Conservation (phyloP, 257 asterid genomes). For the Fraxinus quadrangulata region DNA sequence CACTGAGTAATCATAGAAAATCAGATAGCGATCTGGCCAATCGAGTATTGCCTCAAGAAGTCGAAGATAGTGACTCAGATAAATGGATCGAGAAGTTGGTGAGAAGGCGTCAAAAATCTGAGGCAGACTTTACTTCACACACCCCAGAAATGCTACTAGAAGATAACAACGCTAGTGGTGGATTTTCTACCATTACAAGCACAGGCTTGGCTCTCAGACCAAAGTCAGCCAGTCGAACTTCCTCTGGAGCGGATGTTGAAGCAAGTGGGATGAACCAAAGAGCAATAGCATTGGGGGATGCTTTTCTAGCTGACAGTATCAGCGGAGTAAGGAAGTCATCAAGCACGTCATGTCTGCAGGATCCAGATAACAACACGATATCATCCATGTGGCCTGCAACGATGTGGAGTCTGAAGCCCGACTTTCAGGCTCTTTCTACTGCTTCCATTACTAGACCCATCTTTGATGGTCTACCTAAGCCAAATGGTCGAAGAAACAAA, state of each 20-base stretch:
- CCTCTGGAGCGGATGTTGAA: constrained; percentile 40
- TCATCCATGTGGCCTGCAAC: constrained; percentile 74
- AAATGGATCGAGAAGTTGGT: constrained; percentile 57
- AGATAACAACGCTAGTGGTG: constrained; percentile 50
- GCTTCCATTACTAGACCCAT: constrained; percentile 71
- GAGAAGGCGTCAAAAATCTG: constrained; percentile 69
- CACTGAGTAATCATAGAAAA: constrained; percentile 65
- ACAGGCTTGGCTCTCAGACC: constrained; percentile 81
- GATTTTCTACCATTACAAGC: constrained; percentile 54
- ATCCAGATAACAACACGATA: constrained; percentile 52
- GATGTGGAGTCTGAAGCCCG: constrained; percentile 77
- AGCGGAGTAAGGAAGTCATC: constrained; percentile 70
- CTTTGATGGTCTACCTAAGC: constrained; percentile 80
- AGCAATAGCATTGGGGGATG: constrained; percentile 47
- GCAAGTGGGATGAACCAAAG: constrained; percentile 36
- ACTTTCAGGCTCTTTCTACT: constrained; percentile 66
- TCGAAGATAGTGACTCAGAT: constrained; percentile 41
- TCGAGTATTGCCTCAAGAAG: constrained; percentile 40
- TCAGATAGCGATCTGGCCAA: constrained; percentile 46
- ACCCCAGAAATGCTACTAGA: constrained; percentile 72
- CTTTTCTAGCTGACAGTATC: constrained; percentile 35
- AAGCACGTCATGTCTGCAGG: constrained; percentile 79
- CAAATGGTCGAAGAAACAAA: constrained; percentile 62
- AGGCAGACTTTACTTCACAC: constrained; percentile 44
- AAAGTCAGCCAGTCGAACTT: constrained; percentile 51